These are phyloP conservation scores for Ustilago hordei DNA, from an alignment of 1,284 basidiomycete genomes.

Conservation along the genomic window DNA sequence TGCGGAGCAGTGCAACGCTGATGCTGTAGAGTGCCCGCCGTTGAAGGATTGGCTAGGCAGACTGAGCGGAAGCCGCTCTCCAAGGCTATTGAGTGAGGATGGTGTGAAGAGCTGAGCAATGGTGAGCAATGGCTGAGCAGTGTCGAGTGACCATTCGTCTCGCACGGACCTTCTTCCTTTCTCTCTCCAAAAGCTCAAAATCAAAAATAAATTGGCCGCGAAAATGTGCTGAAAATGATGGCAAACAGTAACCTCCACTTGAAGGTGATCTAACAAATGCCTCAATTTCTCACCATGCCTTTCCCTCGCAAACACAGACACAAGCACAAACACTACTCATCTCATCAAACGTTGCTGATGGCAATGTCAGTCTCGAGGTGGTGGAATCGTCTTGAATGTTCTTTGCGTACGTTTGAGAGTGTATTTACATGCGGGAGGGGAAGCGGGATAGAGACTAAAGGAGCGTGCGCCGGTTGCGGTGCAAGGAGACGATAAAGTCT, in stretches of 20 bases:
- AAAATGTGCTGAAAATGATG: not conserved
- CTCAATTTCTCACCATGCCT: too few species aligned
- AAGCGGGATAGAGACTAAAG: not conserved
- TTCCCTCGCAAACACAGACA: too few species aligned
- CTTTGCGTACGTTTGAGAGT: slow-evolving; percentile 13
- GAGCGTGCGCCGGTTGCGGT: slow-evolving; percentile 9
- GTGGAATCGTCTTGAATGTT: slow-evolving; percentile 30
- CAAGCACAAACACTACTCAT: not conserved
- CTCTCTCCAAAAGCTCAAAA: not conserved
- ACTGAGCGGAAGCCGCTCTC: not conserved
- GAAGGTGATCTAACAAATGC: too few species aligned
- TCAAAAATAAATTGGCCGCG: not conserved
- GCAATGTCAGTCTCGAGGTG: not conserved
- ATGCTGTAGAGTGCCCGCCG: too few species aligned
- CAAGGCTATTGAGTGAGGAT: not conserved
- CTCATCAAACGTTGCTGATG: too few species aligned
- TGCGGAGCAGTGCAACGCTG: too few species aligned
- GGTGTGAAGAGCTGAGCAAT: not conserved
- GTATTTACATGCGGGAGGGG: slow-evolving; percentile 27
- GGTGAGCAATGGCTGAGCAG: not conserved
- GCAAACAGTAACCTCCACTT: too few species aligned
- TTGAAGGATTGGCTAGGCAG: too few species aligned
- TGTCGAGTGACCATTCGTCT: not conserved
- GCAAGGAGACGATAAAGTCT: slow-evolving; percentile 1
- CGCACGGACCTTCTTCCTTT: not conserved